Evolutionary conservation across 176 grass and related monocot genomes (phyloP), one percentile per base, ranked within the genome.

Genomic region (Cymbopogon citratus): DNA sequence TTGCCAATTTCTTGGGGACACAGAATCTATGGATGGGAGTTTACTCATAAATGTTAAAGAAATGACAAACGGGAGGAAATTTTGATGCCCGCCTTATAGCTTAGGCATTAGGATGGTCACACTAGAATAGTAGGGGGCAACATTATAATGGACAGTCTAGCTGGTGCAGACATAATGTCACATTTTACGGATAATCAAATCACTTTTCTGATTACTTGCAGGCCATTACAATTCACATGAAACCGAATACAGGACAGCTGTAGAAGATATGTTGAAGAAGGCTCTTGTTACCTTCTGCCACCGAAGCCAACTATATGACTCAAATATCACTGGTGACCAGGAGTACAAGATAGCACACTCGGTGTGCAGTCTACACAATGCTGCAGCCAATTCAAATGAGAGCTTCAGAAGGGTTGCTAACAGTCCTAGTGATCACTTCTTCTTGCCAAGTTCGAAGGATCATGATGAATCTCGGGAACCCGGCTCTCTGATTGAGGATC

Each of bases 291-390:
- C 63, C 57, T 96, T 84, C 84, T 90, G 85, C n/a, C 69, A 87
- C 63, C 91, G 91, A 82, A 89, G 87, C 63, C 89, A 82, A 87
- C 85, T 87, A 77, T 83, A 77, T 49, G 76, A 62, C 26, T 71
- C 60, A 46, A 78, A 11, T 48, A 39, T 64, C 24, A 83, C 75
- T 23, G 71, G 69, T 76, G 87, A 87, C 43, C 21, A 72, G 35
- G 84, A 81, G 16, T 81, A 90, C 74, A 87, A 93, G 87, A 92
- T 94, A 85, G 82, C 91, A 0, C 80, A 93, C n/a, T 99, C 91
- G 23, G 86, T 98, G 12, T 93, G 89, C 83, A 98, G 79, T 90
- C 87, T 99, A 51, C 95, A 89, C 84, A 83, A 89, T 52, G 90
- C 31, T 12, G 92, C 92, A 5, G 86, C 81, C 15, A 94, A 67